phyloP scores from a whole-genome alignment of 164 flowering plant genomes.

The Cinnamomum micranthum region DNA sequence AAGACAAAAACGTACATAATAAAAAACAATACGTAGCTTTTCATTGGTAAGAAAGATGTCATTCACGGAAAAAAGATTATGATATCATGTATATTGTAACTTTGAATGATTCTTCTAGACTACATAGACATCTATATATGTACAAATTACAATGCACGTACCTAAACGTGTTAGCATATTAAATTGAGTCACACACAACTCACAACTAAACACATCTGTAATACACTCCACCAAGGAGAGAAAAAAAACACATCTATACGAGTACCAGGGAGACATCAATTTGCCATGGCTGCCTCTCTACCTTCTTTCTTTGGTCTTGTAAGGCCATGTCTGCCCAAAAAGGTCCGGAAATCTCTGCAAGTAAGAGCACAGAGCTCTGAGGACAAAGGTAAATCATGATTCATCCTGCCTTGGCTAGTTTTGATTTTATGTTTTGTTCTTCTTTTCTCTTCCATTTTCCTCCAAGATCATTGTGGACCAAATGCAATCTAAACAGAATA shows the following conservation, averaged over 20 bases:
- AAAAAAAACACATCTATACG: neutral
- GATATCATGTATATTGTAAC: neutral
- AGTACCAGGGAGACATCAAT: neutral
- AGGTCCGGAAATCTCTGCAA: neutral
- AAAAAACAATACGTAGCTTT: neutral
- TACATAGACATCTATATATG: neutral
- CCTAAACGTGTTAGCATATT: neutral
- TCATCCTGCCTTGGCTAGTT: neutral
- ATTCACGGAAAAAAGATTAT: no score
- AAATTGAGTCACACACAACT: no score
- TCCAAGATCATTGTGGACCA: neutral
- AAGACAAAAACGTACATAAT: neutral
- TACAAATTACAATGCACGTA: neutral
- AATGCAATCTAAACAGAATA: neutral
- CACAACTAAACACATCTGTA: neutral
- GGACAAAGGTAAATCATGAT: constrained; percentile 9
- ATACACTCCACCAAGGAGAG: no score
- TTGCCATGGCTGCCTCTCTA: neutral
- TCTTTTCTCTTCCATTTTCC: no score
- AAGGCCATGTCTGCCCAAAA: neutral
- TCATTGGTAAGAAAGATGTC: neutral
- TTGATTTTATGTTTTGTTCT: neutral
- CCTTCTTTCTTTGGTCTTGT: neutral
- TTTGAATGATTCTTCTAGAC: neutral
- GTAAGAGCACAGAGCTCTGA: constrained; percentile 8